Evolutionary conservation across 768 basidiomycete species (phyloP).

Genomic region (Trametes cinnabarina): DNA sequence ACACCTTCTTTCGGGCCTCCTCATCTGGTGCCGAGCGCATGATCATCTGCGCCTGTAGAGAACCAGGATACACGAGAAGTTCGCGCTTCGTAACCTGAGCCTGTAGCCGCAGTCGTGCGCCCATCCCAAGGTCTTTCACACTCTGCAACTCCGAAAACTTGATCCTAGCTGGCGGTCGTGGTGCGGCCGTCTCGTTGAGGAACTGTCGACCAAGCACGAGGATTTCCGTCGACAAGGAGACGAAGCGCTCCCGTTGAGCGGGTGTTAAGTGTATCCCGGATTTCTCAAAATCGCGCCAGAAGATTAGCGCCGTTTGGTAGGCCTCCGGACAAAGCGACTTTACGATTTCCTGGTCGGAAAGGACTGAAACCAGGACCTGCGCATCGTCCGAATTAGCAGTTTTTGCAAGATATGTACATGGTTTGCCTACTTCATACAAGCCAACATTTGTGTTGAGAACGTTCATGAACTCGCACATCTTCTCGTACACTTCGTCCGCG

Average conservation of each 20-base stretch:
- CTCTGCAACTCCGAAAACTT: conserved; percentile 69
- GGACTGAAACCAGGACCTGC: conserved; percentile 68
- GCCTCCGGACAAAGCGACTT: conserved; percentile 70
- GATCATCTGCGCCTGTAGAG: conserved; percentile 90
- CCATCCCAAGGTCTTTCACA: conserved; percentile 75
- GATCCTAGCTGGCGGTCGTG: conserved; percentile 66
- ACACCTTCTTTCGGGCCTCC: conserved; percentile 77
- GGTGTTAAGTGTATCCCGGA: conserved; percentile 91
- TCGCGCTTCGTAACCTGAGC: conserved; percentile 75
- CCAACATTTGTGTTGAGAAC: conserved; percentile 91
- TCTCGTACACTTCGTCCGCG: conserved; percentile 86
- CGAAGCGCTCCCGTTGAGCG: conserved; percentile 74
- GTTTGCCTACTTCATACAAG: conserved; percentile 73
- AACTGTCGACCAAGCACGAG: conserved; percentile 86
- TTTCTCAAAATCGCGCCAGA: conserved; percentile 96
- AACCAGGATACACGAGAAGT: conserved; percentile 79
- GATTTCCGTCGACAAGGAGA: conserved; percentile 87
- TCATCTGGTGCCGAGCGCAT: conserved; percentile 85
- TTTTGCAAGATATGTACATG: background rate
- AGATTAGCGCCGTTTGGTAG: conserved; percentile 86
- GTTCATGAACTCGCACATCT: conserved; percentile 96
- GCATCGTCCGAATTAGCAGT: conserved; percentile 1
- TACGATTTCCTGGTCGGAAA: conserved; percentile 66
- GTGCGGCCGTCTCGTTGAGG: conserved; percentile 60
- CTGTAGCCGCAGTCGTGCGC: conserved; percentile 67